Conservation (phyloP, 148 eudicot species). For the Silene latifolia region DNA sequence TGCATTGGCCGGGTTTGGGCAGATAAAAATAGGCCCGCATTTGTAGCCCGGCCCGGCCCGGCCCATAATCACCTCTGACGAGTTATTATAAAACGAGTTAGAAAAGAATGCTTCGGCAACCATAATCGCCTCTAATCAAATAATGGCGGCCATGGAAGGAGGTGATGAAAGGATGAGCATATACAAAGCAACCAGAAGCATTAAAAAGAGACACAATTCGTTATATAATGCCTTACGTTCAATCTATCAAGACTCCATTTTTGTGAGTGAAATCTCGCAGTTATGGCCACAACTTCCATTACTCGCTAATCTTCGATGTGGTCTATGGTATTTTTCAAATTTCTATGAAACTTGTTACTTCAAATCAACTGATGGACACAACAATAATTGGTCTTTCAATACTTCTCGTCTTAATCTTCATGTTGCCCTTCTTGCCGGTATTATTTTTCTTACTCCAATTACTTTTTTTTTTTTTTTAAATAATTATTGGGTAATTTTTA, state of each 20-base stretch:
- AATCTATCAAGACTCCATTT: conserved; percentile 81
- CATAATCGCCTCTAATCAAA: too few species aligned
- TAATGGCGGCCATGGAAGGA: conserved; percentile 18
- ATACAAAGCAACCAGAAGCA: conserved; percentile 70
- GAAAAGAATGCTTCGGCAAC: too few species aligned
- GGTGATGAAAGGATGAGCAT: conserved; percentile 42
- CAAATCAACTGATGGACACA: conserved; percentile 93
- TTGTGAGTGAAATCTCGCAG: conserved; percentile 75
- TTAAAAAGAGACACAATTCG: conserved; percentile 54
- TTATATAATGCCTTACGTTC: conserved; percentile 79
- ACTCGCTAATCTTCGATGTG: conserved; percentile 85
- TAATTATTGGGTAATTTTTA: too few species aligned
- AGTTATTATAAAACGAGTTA: too few species aligned
- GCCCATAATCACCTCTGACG: too few species aligned
- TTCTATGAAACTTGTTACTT: conserved; percentile 73
- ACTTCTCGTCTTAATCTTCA: conserved; percentile 92
- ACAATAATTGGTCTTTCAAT: conserved; percentile 80
- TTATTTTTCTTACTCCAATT: too few species aligned
- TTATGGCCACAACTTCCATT: conserved; percentile 86
- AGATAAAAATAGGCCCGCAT: too few species aligned
- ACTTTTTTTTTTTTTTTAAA: too few species aligned
- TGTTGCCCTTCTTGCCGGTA: conserved; percentile 55
- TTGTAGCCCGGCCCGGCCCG: too few species aligned
- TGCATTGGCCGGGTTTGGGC: too few species aligned
- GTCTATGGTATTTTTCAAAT: conserved; percentile 63